Conservation (phyloP, 2,329 filamentous ascomycete genomes). For the Elsinoe arachidis region DNA sequence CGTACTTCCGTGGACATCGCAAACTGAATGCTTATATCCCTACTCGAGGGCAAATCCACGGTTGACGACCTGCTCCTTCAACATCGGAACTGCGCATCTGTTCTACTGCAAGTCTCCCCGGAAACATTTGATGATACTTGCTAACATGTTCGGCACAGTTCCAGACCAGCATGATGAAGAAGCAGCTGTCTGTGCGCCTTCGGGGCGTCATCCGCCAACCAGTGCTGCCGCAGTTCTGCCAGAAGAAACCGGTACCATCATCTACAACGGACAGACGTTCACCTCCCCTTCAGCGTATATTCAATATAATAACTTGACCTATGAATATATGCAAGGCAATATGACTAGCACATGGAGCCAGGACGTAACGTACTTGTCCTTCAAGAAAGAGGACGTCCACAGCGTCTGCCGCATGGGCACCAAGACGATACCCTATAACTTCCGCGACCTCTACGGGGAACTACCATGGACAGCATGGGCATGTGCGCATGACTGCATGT, state of each 20-base stretch:
- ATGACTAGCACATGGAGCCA: not conserved
- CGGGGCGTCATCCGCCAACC: no score
- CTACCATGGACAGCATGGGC: not conserved
- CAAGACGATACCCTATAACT: not conserved
- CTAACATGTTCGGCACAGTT: not conserved
- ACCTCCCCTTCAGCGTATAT: not conserved
- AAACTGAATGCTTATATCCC: not conserved
- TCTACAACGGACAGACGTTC: not conserved
- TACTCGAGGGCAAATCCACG: not conserved
- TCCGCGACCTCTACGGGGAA: not conserved
- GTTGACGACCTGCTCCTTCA: not conserved
- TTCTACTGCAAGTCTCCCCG: not conserved
- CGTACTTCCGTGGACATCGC: not conserved
- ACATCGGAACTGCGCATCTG: not conserved
- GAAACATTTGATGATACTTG: not conserved
- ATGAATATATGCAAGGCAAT: not conserved
- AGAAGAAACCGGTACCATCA: not conserved
- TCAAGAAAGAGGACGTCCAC: not conserved
- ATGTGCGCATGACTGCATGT: not conserved
- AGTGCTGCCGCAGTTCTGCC: no score
- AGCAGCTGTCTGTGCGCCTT: no score
- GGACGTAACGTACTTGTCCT: not conserved
- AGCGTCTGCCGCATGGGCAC: not conserved
- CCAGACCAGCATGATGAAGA: not conserved
- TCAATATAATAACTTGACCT: not conserved